Percentiles rank a stretch among this genome's conserved stretches.
phyloP scores from a whole-genome alignment of 768 basidiomycete genomes.

The Mycena vitilis region DNA sequence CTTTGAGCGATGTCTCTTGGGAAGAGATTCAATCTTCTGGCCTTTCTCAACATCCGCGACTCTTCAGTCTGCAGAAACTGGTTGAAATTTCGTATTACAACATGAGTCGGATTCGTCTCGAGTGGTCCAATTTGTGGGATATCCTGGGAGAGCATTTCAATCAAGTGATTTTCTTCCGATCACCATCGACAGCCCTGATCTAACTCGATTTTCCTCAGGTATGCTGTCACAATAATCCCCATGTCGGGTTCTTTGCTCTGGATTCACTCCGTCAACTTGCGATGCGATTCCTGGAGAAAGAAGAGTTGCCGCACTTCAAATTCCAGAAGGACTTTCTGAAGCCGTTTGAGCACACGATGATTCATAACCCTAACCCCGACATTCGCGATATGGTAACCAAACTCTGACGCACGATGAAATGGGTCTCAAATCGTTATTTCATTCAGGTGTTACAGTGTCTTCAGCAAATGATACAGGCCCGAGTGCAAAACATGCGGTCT shows the following conservation, averaged over 20 bases:
- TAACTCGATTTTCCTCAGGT: conserved; percentile 64
- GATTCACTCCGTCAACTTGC: conserved; percentile 97
- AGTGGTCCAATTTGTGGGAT: conserved; percentile 98
- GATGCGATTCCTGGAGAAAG: conserved; percentile 99
- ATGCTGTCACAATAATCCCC: conserved; percentile 97
- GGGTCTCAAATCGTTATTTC: conserved; percentile 11
- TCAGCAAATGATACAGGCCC: conserved; percentile 98
- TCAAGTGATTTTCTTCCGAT: conserved; percentile 63
- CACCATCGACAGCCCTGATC: conserved; percentile 9
- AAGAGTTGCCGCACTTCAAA: conserved; percentile 97
- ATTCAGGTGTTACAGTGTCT: conserved; percentile 93
- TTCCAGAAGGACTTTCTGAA: conserved; percentile 99
- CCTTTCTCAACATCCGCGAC: conserved; percentile 89
- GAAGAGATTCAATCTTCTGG: conserved; percentile 99
- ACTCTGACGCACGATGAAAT: conserved; percentile 41
- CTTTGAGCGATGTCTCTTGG: conserved; percentile 97
- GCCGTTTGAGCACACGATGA: conserved; percentile 98
- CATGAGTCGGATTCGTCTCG: conserved; percentile 96
- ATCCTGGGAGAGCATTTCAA: conserved; percentile 99
- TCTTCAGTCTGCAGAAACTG: conserved; percentile 97
- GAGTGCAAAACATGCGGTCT: conserved; percentile 94
- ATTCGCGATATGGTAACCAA: conserved; percentile 87
- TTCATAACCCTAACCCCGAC: conserved; percentile 95
- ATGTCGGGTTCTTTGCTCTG: conserved; percentile 96
- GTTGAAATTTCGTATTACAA: conserved; percentile 99